Base-by-base conservation (phyloP, 768 basidiomycete genomes). In the Auricularia sp. region DNA sequence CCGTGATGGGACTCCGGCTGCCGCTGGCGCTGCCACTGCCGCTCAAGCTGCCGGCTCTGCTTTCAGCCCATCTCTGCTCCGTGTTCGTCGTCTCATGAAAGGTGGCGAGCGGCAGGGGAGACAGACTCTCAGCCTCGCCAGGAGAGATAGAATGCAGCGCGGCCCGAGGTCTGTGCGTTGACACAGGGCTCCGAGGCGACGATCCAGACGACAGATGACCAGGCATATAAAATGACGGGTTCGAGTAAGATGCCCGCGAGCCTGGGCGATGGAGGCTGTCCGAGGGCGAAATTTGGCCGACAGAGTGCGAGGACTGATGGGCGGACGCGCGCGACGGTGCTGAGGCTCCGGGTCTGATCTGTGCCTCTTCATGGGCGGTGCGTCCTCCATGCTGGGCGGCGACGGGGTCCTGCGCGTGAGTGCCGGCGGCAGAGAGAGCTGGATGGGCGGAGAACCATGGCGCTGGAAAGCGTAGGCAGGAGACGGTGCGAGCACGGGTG, bases 361-460 rank as follows among this genome's bases (percentile, higher is more conserved):
- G 21, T 51, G 47, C 47, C 47, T 16, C 21, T 51, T 51, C 18
- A 51, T 18, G 18, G 47, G 47, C 47, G 47, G 47, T 21, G 47
- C 47, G 16, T 51, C 47, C 18, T 51, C 47, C 18, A 51, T 16
- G 18, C 14, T 51, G 10, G 47, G 14, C 47, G 47, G 47, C 18
- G 18, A 18, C 47, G 47, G 47, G 14, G 47, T 51, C 18, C 47
- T 16, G 47, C 47, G 47, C 47, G 47, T 51, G 44, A 35, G 62
- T 59, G 56, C 64, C 54, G 54, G 65, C 54, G 36, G 67, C 62
- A 36, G 66, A 64, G 45, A 63, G 63, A 6, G 67, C 16, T 47
- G 18, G 63, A 54, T 54, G 42, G 62, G 44, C 21, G 62, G 61
- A 37, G 63, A 36, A 11, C 56, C 56, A 47, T 61, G 61, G 65